A percentile compares a stretch with the other conserved stretches of the same genome.
Conservation (phyloP, 169 alveolate genomes). For the Plasmodium reichenowi region DNA sequence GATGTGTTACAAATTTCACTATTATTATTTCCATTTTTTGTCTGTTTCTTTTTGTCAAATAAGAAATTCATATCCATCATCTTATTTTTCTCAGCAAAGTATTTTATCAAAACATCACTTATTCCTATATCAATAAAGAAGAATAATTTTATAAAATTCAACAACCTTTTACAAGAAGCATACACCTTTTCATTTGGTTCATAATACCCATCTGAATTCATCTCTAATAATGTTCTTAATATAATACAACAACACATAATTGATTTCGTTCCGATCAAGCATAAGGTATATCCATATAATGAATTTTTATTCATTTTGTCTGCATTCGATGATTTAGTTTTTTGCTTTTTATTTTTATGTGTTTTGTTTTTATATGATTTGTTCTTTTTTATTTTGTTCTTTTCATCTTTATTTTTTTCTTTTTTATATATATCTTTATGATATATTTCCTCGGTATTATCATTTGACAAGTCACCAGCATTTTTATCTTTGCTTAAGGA, state of each 20-base stretch:
- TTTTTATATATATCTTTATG: too few relatives aligned
- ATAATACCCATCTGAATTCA: constrained; percentile 75
- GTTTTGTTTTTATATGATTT: not conserved
- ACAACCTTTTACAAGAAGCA: constrained; percentile 60
- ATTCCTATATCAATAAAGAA: constrained; percentile 78
- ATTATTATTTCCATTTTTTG: not conserved
- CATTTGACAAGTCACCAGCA: not conserved
- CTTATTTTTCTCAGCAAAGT: constrained; percentile 12
- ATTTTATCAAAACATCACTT: constrained; percentile 25
- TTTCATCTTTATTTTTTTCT: too few relatives aligned
- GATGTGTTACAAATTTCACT: not conserved
- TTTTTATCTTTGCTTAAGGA: constrained; percentile 4
- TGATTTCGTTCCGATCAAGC: constrained; percentile 80
- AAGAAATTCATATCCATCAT: constrained; percentile 13
- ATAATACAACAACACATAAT: constrained; percentile 76
- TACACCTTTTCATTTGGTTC: constrained; percentile 42
- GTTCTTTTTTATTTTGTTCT: not conserved
- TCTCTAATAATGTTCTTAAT: constrained; percentile 77
- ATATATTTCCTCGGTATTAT: not conserved
- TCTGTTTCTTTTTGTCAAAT: not conserved
- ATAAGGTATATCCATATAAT: constrained; percentile 56
- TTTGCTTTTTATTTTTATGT: not conserved
- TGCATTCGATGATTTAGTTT: not conserved
- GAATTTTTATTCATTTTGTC: constrained; percentile 16
- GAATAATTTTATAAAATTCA: constrained; percentile 76